Evolutionary conservation across 75 land plant genomes (phyloP), one percentile per base, ranked within the genome.

Genomic region (Pinus albicaulis): DNA sequence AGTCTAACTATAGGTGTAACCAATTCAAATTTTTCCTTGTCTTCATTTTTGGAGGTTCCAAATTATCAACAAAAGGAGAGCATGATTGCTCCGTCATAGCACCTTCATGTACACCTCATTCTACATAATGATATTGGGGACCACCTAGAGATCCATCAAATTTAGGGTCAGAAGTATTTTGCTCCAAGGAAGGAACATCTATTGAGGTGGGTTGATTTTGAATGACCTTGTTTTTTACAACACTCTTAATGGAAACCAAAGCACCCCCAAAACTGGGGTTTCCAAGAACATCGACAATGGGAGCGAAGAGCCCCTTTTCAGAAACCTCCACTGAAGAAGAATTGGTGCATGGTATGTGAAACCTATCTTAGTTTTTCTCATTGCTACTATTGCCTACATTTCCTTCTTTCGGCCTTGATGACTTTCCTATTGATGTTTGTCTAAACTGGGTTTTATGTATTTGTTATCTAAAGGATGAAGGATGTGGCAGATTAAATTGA

Each of bases 1-100:
- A 34, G 71, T 68, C 71, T 68, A 68, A 8, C 20, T 68, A 52
- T 12, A 68, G n/a, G n/a, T 68, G 71, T n/a, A 68, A 22, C 71
- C 41, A 23, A 52, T 68, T 68, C 22, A 68, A 8, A 22, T 41
- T 68, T 68, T n/a, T 68, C 24, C 71, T 68, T 68, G 41, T 41
- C 71, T 68, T 68, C 13, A 41, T 68, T 3, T 68, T 68, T 68
- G 71, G 23, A 22, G n/a, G 71, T 36, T 68, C 23, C 71, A 19
- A 20, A 22, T 41, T 20, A 7, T 38, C 23, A 68, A n/a, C 71
- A 41, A 52, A 38, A 68, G 14, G 0, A 20, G 24, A 20, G n/a
- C 48, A 36, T 41, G 52, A 5, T 10, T 68, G 13, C 10, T 38
- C 52, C 52, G 16, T 22, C 0, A 41, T 14, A 36, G 52, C 23